Conservation (phyloP, 2,329 filamentous ascomycete species). For the Atkinsonella hypoxylon region DNA sequence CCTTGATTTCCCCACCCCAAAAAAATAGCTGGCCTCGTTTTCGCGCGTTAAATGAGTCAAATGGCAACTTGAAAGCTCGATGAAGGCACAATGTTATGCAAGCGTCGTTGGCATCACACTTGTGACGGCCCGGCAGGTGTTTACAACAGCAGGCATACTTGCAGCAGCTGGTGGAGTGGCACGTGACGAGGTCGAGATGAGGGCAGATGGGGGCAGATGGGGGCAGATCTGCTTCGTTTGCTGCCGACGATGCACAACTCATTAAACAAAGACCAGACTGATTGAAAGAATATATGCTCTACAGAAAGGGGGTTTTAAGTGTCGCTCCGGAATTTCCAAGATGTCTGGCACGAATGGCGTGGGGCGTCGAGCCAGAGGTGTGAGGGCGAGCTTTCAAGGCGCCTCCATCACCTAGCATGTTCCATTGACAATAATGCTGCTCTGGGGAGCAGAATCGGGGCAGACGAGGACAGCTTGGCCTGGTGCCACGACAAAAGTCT, state of each 20-base stretch:
- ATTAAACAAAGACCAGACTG: background rate
- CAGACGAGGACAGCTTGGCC: too few species aligned
- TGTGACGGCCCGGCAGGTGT: background rate
- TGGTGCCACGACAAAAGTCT: too few species aligned
- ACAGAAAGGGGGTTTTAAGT: background rate
- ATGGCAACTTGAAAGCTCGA: background rate
- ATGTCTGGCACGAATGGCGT: too few species aligned
- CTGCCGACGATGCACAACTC: background rate
- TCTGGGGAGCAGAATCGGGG: too few species aligned
- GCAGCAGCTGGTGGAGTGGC: background rate
- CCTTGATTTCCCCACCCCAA: background rate
- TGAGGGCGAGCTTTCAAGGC: too few species aligned
- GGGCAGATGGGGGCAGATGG: too few species aligned
- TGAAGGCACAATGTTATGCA: background rate
- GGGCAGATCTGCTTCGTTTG: background rate
- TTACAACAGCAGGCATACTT: background rate
- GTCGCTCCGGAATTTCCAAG: too few species aligned
- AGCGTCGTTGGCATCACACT: background rate
- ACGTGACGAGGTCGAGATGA: background rate
- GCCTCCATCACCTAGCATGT: too few species aligned
- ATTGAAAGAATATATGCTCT: background rate
- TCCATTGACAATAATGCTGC: too few species aligned
- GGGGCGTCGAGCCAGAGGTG: too few species aligned
- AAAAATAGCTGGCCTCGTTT: too few species aligned
- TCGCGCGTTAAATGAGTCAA: background rate